Evolutionary conservation across 306 rosid species (phyloP), one percentile per base, ranked within the genome.

Genomic region (Vigna reflexopilosa): DNA sequence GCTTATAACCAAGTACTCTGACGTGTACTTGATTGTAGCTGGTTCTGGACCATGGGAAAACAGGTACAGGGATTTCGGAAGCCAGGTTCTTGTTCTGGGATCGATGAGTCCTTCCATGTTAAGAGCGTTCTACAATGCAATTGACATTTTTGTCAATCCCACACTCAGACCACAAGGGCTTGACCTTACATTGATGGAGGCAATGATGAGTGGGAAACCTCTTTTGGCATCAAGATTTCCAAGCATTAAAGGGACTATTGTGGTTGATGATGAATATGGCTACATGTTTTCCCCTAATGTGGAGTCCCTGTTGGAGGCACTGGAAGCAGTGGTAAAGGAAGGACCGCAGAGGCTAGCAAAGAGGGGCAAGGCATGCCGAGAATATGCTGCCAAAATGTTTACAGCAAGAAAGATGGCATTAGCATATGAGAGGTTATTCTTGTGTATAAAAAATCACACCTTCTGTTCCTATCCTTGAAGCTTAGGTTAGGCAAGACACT

Each of bases 31-130:
- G 69, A 68, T 90, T 19, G 86, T 92, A 63, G 97, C 97, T 28
- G 97, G 97, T 5, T 87, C 97, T 4, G 97, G 96, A 30, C 97
- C 97, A 2, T 92, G 97, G 97, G 88, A 73, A 67, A 81, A 69
- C 11, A 59, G 95, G 47, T 92, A 92, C 86, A 87, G 58, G 58
- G 95, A 90, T 44, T 70, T 92, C 36, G 93, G 93, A 6, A 81
- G 76, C 14, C 90, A 85, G 66, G 95, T 88, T 9, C 62, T 90
- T 3, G 95, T 87, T 69, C 56, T 92, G 0, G 97, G 97, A 15
- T 90, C 97, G 0, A 82, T 90, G 91, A 90, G 77, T 77, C 89
- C 91, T 7, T 67, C 87, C 1, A 85, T 84, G 78, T 80, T 92
- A 34, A 82, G 85, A 9, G 91, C 78, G 8, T 92, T 92, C 32